Conservation (phyloP, 2,329 filamentous ascomycete species). For the Remersonia thermophila region DNA sequence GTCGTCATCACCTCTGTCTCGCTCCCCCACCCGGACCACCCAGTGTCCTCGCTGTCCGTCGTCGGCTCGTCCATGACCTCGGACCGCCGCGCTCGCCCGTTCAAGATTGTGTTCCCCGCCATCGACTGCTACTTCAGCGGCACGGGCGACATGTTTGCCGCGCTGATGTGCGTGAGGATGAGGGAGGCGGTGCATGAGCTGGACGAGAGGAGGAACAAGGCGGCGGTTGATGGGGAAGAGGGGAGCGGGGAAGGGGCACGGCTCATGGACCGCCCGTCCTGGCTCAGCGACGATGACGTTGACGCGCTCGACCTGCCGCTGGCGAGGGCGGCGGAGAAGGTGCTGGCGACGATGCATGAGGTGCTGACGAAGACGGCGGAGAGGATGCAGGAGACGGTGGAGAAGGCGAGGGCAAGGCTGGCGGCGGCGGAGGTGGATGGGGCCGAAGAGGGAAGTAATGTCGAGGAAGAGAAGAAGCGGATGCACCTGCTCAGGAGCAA, state of each 20-base stretch:
- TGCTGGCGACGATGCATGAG: slow-evolving; percentile 84
- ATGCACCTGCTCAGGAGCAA: slow-evolving; percentile 60
- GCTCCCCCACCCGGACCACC: slow-evolving; percentile 43
- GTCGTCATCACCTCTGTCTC: slow-evolving; percentile 86
- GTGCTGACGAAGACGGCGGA: slow-evolving; percentile 59
- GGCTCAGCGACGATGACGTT: slow-evolving; percentile 67
- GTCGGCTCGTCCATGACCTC: slow-evolving; percentile 64
- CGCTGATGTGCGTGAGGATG: slow-evolving; percentile 75
- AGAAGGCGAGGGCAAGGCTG: slow-evolving; percentile 30
- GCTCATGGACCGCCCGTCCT: slow-evolving; percentile 47
- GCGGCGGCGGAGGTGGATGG: slow-evolving; percentile 21
- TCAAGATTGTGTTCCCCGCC: slow-evolving; percentile 74
- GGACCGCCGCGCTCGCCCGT: slow-evolving; percentile 59
- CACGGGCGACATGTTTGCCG: slow-evolving; percentile 97
- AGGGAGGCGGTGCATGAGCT: slow-evolving; percentile 59
- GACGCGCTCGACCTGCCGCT: slow-evolving; percentile 61
- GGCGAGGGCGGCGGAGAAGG: slow-evolving; percentile 71
- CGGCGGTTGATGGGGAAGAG: background rate
- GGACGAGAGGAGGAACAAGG: background rate
- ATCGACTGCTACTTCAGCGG: slow-evolving; percentile 93
- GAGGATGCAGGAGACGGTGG: slow-evolving; percentile 44
- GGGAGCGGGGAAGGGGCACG: slow-evolving; percentile 17
- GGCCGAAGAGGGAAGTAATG: slow-evolving; percentile 23
- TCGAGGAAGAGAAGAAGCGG: slow-evolving; percentile 42
- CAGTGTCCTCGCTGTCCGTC: slow-evolving; percentile 47